Evolutionary conservation across 2,329 filamentous ascomycete species (phyloP), one percentile per base, ranked within the genome.

Genomic region (Uncinocarpus reesii): DNA sequence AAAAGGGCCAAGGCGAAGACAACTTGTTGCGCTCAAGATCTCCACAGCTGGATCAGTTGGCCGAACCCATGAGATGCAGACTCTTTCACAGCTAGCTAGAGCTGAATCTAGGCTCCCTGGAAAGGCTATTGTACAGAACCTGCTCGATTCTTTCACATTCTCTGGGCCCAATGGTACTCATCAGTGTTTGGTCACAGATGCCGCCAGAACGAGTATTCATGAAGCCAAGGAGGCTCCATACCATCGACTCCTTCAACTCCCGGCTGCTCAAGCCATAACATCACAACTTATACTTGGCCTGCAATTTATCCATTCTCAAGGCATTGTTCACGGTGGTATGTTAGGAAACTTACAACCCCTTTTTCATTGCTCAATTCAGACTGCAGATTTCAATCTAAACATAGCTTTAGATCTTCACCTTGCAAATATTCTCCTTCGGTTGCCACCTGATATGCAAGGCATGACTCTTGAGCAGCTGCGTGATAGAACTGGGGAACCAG

Each of bases 131-230:
- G 46, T 60, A 23, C 55, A 48, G 21, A 31, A 35, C 5, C 23
- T 60, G 11, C 7, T 58, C 5, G 46, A 71, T 66, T 52, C 51
- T 23, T 59, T 62, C 46, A 49, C 41, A 26, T 32, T 55, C 35
- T 8, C 23, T 5, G 54, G n/a, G n/a, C 54, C 55, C 23, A 59
- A 61, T 54, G 56, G 56, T 1, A 55, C 24, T 28, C 54, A 60
- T 49, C 49, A 24, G 16, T 58, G 56, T 51, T 48, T 56, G 5
- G 51, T 58, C 18, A 55, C 38, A 2, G 54, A 55, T 29, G 45
- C 47, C 44, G 55, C 47, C 11, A 56, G 53, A 43, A 18, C 55
- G 7, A 58, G 34, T 49, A 42, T 57, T 6, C 41, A 53, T 37
- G 53, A 55, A 40, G 49, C 44, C 3, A 57, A 57, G 42, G 54